A percentile compares a stretch with the other conserved stretches of the same genome.
phyloP scores from a whole-genome alignment of 1,139 yeast genomes.

The Suhomyces chickasaworum region DNA sequence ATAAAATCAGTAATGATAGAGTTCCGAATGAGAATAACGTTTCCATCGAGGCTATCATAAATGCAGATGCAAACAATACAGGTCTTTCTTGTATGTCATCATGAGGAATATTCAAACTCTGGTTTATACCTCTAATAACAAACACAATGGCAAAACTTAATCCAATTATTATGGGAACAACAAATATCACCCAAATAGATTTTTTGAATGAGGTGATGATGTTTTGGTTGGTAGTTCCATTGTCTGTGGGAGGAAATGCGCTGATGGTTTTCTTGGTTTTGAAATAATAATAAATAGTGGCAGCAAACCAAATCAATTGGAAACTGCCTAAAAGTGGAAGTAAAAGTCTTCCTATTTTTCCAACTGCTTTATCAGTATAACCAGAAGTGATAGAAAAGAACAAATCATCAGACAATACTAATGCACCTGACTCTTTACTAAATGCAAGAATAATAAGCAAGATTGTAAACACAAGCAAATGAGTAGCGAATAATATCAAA shows the following conservation, averaged over 20 bases:
- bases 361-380: background rate
- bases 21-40: background rate
- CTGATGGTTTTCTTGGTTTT: conserved; percentile 33
- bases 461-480: background rate
- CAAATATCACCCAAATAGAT: conserved; percentile 33
- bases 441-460: background rate
- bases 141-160: conserved; percentile 10
- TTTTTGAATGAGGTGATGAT: conserved; percentile 31
- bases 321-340: background rate
- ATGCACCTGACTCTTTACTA: background rate
- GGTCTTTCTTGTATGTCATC: background rate
- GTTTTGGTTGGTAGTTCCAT: conserved; percentile 23
- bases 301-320: conserved; percentile 19
- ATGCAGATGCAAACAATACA: conserved; percentile 4
- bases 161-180: conserved; percentile 29
- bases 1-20: conserved; percentile 17
- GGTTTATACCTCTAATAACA: conserved; percentile 1
- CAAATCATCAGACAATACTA: background rate
- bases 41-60: conserved; percentile 6
- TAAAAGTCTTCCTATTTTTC: background rate
- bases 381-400: conserved; percentile 1
- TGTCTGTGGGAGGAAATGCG: conserved; percentile 34
- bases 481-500: conserved; percentile 16
- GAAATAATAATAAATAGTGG: conserved; percentile 27
- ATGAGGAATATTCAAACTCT: too few species aligned